Conservation (phyloP, 805 yeast species). For the Vanderwaltozyma yarrowii region DNA sequence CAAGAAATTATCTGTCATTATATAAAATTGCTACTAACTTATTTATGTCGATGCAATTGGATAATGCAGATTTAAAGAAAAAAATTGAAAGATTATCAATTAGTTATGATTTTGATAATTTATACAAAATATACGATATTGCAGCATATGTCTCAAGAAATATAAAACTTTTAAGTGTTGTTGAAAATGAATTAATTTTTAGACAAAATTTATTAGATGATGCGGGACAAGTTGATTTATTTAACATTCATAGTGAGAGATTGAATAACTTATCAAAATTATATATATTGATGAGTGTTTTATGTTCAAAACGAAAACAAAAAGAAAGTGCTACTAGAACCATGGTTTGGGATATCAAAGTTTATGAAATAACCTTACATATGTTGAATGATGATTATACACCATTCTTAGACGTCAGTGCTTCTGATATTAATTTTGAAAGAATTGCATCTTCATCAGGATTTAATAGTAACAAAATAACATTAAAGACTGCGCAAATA, state of each 20-base stretch:
- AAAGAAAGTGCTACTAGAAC: slow-evolving; percentile 27
- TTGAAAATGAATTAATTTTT: slow-evolving; percentile 40
- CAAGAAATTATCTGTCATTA: slow-evolving; percentile 60
- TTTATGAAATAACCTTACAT: slow-evolving; percentile 65
- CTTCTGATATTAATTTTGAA: slow-evolving; percentile 50
- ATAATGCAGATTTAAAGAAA: slow-evolving; percentile 44
- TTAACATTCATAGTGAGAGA: slow-evolving; percentile 32
- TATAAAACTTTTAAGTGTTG: slow-evolving; percentile 30
- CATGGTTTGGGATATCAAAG: slow-evolving; percentile 51
- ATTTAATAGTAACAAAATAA: slow-evolving; percentile 51
- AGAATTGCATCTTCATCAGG: slow-evolving; percentile 58
- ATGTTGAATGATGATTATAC: slow-evolving; percentile 47
- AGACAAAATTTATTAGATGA: slow-evolving; percentile 42
- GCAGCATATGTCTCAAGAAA: slow-evolving; percentile 42
- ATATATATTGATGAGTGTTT: slow-evolving; percentile 36
- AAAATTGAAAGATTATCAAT: slow-evolving; percentile 55
- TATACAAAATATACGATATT: slow-evolving; percentile 37
- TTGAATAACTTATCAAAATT: slow-evolving; percentile 33
- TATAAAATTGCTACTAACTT: slow-evolving; percentile 54
- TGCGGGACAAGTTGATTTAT: slow-evolving; percentile 36
- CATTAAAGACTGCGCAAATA: slow-evolving; percentile 55
- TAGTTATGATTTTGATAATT: slow-evolving; percentile 59
- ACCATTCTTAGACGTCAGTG: slow-evolving; percentile 61
- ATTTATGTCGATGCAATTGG: slow-evolving; percentile 66
- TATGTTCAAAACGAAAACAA: slow-evolving; percentile 28